phyloP scores from a whole-genome alignment of 495 filamentous ascomycete species.

The Penicillium fimorum region DNA sequence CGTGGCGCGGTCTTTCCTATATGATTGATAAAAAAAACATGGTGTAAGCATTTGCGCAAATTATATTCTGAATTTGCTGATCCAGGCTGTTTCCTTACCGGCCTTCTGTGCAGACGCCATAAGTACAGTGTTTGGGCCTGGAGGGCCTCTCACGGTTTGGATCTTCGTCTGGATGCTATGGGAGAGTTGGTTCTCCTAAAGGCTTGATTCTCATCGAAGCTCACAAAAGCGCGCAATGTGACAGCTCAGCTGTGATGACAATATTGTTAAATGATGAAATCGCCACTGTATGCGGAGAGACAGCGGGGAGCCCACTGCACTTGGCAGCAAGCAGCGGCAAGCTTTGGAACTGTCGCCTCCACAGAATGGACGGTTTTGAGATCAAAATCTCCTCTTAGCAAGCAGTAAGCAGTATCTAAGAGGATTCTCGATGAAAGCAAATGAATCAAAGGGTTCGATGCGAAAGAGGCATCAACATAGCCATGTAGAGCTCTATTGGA shows the following conservation, averaged over 20 bases:
- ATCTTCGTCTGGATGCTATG: not conserved
- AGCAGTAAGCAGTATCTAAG: not conserved
- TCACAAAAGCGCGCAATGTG: not conserved
- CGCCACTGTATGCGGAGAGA: constrained; percentile 20
- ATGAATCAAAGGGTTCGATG: not conserved
- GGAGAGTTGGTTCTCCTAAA: not conserved
- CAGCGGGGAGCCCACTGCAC: constrained; percentile 32
- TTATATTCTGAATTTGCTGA: not conserved
- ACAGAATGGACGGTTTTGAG: not conserved
- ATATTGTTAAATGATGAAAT: constrained; percentile 13
- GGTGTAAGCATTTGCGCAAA: constrained; percentile 7
- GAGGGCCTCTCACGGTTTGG: constrained; percentile 7
- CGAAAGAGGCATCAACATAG: not conserved
- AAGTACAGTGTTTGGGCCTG: constrained; percentile 20
- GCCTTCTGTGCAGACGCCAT: constrained; percentile 38
- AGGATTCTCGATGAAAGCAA: not conserved
- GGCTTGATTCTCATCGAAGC: not conserved
- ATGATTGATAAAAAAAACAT: not conserved
- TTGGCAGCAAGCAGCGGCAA: constrained; percentile 24
- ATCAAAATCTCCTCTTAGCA: not conserved
- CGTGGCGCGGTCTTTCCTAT: constrained; percentile 63
- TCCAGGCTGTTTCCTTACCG: constrained; percentile 28
- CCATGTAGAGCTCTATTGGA: constrained; percentile 11
- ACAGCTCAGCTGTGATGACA: not conserved
- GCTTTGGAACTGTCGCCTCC: constrained; percentile 6